phyloP scores from a whole-genome alignment of 2,329 filamentous ascomycete species.

The Aspergillus sergii region DNA sequence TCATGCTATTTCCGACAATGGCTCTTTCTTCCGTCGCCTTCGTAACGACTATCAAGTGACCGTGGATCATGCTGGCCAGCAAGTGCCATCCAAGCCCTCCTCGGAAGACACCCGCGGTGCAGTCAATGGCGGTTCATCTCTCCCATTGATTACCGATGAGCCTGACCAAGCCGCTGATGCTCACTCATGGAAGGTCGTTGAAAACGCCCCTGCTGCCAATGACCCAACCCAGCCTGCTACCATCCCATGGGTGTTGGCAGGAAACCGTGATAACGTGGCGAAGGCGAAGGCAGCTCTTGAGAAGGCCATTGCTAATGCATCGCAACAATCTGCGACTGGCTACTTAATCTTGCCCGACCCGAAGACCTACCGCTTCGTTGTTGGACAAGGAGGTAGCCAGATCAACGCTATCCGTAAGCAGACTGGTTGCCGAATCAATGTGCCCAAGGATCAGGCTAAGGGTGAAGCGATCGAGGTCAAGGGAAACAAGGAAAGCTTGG shows the following conservation, averaged over 20 bases:
- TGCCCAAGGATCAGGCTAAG: constrained; percentile 75
- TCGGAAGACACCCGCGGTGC: constrained; percentile 53
- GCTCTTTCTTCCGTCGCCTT: constrained; percentile 89
- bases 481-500: constrained; percentile 76
- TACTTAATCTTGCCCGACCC: constrained; percentile 91
- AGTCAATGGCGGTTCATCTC: constrained; percentile 58
- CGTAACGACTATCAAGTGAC: constrained; percentile 84
- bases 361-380: constrained; percentile 83
- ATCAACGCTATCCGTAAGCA: constrained; percentile 92
- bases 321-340: constrained; percentile 64
- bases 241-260: constrained; percentile 85
- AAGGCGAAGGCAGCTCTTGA: constrained; percentile 78
- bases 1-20: constrained; percentile 78
- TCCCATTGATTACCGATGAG: constrained; percentile 94
- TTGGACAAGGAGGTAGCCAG: constrained; percentile 84
- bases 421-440: constrained; percentile 91
- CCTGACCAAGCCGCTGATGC: constrained; percentile 63
- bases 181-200: constrained; percentile 83
- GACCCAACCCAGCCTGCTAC: constrained; percentile 39
- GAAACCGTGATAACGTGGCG: constrained; percentile 73
- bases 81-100: constrained; percentile 69
- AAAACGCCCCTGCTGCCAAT: constrained; percentile 41
- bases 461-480: constrained; percentile 88
- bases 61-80: constrained; percentile 84
- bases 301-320: constrained; percentile 66